These are phyloP conservation scores for Botrytis porri DNA, from an alignment of 2,329 filamentous ascomycete genomes.

Conservation along the genomic window DNA sequence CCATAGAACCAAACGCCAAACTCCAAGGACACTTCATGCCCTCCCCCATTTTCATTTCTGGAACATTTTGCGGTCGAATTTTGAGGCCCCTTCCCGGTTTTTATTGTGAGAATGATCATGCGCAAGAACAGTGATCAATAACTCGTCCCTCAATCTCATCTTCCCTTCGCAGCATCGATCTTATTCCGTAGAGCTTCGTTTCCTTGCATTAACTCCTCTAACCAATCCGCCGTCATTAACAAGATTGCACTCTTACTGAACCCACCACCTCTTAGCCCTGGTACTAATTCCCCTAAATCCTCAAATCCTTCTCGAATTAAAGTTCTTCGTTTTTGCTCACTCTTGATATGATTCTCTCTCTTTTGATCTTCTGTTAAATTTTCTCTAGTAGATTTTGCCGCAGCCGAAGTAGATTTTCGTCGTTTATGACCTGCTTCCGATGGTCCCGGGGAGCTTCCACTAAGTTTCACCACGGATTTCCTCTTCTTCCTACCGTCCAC, in stretches of 20 bases:
- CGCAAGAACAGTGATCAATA: neutral
- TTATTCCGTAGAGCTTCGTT: slow-evolving; percentile 61
- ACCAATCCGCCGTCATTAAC: slow-evolving; percentile 70
- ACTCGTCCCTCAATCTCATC: neutral
- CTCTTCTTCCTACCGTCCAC: slow-evolving; percentile 35
- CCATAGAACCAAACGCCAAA: neutral
- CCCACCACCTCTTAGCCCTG: slow-evolving; percentile 68
- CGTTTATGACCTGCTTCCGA: slow-evolving; percentile 41
- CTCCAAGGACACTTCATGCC: neutral
- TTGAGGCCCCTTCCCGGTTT: neutral
- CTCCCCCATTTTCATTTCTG: neutral
- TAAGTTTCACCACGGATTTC: slow-evolving; percentile 33
- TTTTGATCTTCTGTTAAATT: slow-evolving; percentile 77
- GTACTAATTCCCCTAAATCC: slow-evolving; percentile 73
- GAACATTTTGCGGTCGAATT: neutral
- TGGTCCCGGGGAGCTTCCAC: slow-evolving; percentile 26
- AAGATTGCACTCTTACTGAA: slow-evolving; percentile 83
- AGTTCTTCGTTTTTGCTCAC: slow-evolving; percentile 81
- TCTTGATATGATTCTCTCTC: slow-evolving; percentile 80
- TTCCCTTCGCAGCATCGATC: slow-evolving; percentile 36
- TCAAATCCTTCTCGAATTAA: slow-evolving; percentile 79
- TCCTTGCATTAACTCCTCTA: slow-evolving; percentile 68
- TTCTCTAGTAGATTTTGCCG: slow-evolving; percentile 52
- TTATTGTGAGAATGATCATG: neutral
- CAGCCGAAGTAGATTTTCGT: slow-evolving; percentile 46